Evolutionary conservation across 1,284 basidiomycete genomes (phyloP), one percentile per base, ranked within the genome.

Genomic region (Marasmius sp.): DNA sequence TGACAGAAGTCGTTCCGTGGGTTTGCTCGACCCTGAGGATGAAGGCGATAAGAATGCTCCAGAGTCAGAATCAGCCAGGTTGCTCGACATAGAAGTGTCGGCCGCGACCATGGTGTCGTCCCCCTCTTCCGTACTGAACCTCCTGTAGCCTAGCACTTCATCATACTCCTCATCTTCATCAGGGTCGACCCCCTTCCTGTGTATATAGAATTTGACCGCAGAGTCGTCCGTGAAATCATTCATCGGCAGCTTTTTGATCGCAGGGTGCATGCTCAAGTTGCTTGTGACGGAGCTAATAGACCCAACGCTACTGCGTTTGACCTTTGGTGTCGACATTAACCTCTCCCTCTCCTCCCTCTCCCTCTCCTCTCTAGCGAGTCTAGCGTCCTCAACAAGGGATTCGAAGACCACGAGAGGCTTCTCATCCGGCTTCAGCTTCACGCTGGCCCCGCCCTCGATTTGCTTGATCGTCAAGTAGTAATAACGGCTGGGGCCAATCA

Each of bases 171-270:
- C 73, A 37, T 75, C 77, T 2, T 54, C 52, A 16, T 54, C 52
- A 36, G 33, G 16, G 3, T 54, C 33, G 16, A 37, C 52, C 10
- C 79, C 74, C 33, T 78, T 77, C 57, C 86, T 81, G 71, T 97
- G 94, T 66, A 99, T 76, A 76, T 97, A 98, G 74, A 98, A 93
- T 75, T 98, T 98, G 76, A 98, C 96, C 0, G 91, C 89, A 10
- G 94, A 95, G 71, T 98, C 96, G 66, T 99, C 97, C 58, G 93
- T 94, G 72, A 96, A 99, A 73, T 98, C 97, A 68, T 95, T 97
- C 93, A 96, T 95, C 38, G 92, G 88, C 39, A 98, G 78, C 68
- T 93, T 92, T 68, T 88, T 89, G 75, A 98, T 98, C 16, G 96
- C 95, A 10, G 96, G 95, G 70, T 97, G 93, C 82, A 93, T 88